phyloP scores from a whole-genome alignment of 2,329 filamentous ascomycete genomes.

The Botrytis paeoniae region DNA sequence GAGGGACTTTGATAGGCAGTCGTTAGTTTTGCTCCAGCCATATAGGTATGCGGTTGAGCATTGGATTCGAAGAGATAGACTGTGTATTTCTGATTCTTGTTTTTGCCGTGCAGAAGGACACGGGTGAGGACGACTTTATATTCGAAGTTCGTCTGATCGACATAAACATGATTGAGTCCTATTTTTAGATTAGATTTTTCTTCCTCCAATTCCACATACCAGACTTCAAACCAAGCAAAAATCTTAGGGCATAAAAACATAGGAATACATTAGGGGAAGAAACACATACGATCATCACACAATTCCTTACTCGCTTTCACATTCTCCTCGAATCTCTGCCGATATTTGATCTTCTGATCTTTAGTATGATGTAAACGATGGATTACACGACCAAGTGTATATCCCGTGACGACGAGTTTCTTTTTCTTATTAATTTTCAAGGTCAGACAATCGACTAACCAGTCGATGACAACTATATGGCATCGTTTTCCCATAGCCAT shows the following conservation, averaged over 20 bases:
- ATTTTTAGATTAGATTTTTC: constrained; percentile 3
- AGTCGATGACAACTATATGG: constrained; percentile 47
- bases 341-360: constrained; percentile 41
- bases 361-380: constrained; percentile 36
- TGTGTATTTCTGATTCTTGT: constrained; percentile 55
- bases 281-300: constrained; percentile 49
- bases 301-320: constrained; percentile 41
- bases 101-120: constrained; percentile 44
- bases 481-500: constrained; percentile 38
- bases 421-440: constrained; percentile 37
- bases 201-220: neutral
- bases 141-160: constrained; percentile 58
- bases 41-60: constrained; percentile 57
- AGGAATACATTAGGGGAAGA: neutral
- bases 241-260: neutral
- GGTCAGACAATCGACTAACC: constrained; percentile 44
- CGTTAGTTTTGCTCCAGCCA: constrained; percentile 51
- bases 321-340: constrained; percentile 38
- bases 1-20: constrained; percentile 36
- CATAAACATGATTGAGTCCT: constrained; percentile 64
- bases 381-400: constrained; percentile 29
- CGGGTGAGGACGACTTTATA: constrained; percentile 63
- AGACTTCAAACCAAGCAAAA: neutral
- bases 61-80: constrained; percentile 66
- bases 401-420: constrained; percentile 20